phyloP scores from a whole-genome alignment of 345 rosid genomes.

The Melastoma malabathricum region DNA sequence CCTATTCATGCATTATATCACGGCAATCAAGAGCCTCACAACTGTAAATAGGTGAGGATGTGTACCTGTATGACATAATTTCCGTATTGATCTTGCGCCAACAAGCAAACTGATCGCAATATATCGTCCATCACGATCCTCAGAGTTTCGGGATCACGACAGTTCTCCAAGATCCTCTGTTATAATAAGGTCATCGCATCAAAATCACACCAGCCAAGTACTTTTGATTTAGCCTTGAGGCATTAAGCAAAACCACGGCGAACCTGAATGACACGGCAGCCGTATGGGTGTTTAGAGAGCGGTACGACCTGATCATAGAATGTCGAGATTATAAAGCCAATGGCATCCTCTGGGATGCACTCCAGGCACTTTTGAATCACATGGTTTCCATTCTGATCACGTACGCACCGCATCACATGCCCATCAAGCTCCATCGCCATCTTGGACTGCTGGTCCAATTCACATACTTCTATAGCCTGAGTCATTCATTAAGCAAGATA shows the following conservation, averaged over 20 bases:
- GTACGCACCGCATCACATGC: constrained; percentile 85
- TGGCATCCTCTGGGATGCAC: constrained; percentile 80
- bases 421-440: constrained; percentile 95
- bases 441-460: constrained; percentile 71
- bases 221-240: background rate
- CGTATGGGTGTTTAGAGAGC: constrained; percentile 84
- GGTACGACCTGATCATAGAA: constrained; percentile 85
- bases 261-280: constrained; percentile 99
- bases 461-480: constrained; percentile 90
- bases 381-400: constrained; percentile 97
- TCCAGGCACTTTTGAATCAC: constrained; percentile 96
- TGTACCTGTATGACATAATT: constrained; percentile 98
- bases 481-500: background rate
- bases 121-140: constrained; percentile 83
- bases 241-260: background rate
- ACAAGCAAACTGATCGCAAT: constrained; percentile 62
- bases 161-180: constrained; percentile 92
- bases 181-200: constrained; percentile 10
- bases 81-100: constrained; percentile 97
- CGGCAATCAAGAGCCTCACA: too few relatives aligned
- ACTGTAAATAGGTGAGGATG: constrained; percentile 1
- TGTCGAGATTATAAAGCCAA: constrained; percentile 62
- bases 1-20: too few relatives aligned
- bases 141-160: constrained; percentile 61
- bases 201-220: constrained; percentile 1